phyloP scores from a whole-genome alignment of 768 basidiomycete species.

The Suillus occidentalis region DNA sequence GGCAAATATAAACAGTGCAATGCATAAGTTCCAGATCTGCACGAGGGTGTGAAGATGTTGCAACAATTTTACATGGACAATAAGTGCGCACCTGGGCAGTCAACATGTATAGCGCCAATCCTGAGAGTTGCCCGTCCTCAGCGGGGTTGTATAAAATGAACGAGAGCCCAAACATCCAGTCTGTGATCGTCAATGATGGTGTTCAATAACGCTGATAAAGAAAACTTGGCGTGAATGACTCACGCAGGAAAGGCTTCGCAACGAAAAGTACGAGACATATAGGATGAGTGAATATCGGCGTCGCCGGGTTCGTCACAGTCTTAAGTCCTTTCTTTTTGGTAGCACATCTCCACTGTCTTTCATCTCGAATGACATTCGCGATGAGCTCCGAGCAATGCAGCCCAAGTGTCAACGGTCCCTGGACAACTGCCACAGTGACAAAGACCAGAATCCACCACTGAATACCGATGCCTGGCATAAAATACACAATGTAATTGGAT shows the following conservation, averaged over 20 bases:
- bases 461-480: background rate
- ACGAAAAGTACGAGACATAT: too few species aligned
- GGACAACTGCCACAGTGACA: conserved; percentile 24
- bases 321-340: too few species aligned
- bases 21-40: conserved; percentile 30
- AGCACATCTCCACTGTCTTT: too few species aligned
- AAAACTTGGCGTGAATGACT: too few species aligned
- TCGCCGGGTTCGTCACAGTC: too few species aligned
- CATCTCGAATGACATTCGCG: too few species aligned
- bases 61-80: background rate
- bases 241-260: too few species aligned
- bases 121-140: conserved; percentile 8
- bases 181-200: too few species aligned
- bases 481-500: conserved; percentile 19
- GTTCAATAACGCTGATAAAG: too few species aligned
- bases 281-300: too few species aligned
- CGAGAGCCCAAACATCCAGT: too few species aligned
- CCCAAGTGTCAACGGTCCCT: conserved; percentile 29
- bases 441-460: conserved; percentile 26
- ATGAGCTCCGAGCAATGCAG: conserved; percentile 31
- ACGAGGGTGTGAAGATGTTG: background rate
- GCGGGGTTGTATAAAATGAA: too few species aligned
- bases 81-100: conserved; percentile 22
- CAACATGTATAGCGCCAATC: conserved; percentile 25
- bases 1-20: conserved; percentile 20